Conservation (phyloP, 805 yeast genomes). For the Starmerella asiatica region DNA sequence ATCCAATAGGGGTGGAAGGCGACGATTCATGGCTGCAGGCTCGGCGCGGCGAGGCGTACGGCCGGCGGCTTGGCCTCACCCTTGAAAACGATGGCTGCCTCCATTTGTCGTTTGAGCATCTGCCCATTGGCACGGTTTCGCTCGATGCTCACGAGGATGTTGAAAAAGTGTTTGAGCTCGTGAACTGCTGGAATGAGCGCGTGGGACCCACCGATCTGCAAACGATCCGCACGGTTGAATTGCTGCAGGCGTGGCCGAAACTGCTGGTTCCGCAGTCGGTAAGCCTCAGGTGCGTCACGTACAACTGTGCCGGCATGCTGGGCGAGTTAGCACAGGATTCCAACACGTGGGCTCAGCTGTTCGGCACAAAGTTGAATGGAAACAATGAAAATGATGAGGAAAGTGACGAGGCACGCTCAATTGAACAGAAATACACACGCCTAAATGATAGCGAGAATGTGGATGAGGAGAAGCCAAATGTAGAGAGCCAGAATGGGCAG, state of each 20-base stretch:
- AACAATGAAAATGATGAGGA: too few relatives aligned
- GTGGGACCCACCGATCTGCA: slow-evolving; percentile 20
- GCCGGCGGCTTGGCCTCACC: slow-evolving; percentile 13
- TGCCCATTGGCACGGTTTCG: slow-evolving; percentile 14
- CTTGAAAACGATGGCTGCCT: slow-evolving; percentile 8
- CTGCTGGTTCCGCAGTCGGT: slow-evolving; percentile 12
- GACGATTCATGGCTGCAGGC: slow-evolving; percentile 21
- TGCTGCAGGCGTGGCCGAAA: slow-evolving; percentile 15
- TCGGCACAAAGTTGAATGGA: too few relatives aligned
- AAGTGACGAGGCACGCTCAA: too few relatives aligned
- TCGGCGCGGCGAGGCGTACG: slow-evolving; percentile 21
- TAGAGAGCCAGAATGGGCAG: too few relatives aligned
- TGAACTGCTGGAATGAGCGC: slow-evolving; percentile 15
- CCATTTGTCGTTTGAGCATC: slow-evolving; percentile 15
- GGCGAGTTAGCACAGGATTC: slow-evolving; percentile 9
- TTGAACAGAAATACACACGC: too few relatives aligned
- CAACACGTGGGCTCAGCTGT: slow-evolving; percentile 18
- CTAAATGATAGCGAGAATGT: too few relatives aligned
- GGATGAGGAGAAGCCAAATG: too few relatives aligned
- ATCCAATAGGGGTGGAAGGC: slow-evolving; percentile 9
- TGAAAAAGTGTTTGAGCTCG: slow-evolving; percentile 10
- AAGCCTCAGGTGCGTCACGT: slow-evolving; percentile 26
- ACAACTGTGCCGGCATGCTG: slow-evolving; percentile 26
- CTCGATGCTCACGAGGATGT: slow-evolving; percentile 5
- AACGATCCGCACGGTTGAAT: slow-evolving; percentile 17